phyloP scores from a whole-genome alignment of 805 yeast species.

The Soucietia sequanensis region DNA sequence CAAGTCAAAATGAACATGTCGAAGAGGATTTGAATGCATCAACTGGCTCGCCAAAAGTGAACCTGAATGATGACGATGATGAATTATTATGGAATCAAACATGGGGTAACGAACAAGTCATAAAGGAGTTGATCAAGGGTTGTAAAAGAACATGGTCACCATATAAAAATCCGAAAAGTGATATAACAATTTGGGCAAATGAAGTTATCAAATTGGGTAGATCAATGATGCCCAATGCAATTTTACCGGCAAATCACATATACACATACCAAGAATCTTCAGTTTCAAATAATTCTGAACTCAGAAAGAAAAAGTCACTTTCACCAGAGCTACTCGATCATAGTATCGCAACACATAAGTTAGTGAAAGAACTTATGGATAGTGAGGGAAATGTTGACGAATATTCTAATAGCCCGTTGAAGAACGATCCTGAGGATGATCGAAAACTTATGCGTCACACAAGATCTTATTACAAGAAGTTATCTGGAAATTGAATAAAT shows the following conservation, averaged over 20 bases:
- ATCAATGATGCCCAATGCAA: constrained; percentile 56
- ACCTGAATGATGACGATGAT: constrained; percentile 15
- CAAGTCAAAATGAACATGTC: constrained; percentile 1
- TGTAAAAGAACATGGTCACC: constrained; percentile 68
- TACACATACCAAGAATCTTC: constrained; percentile 22
- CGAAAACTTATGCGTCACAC: constrained; percentile 34
- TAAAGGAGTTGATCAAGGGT: constrained; percentile 65
- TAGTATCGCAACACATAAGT: constrained; percentile 14
- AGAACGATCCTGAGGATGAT: constrained; percentile 28
- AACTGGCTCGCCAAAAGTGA: neutral
- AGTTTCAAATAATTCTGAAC: neutral
- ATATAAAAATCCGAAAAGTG: constrained; percentile 50
- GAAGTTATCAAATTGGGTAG: constrained; percentile 63
- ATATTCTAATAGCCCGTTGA: constrained; percentile 16
- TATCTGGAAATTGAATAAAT: no score
- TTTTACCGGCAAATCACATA: constrained; percentile 36
- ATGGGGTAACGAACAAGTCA: constrained; percentile 64
- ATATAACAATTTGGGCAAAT: constrained; percentile 59
- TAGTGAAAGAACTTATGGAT: constrained; percentile 31
- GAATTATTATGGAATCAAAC: constrained; percentile 52
- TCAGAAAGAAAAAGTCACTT: constrained; percentile 1
- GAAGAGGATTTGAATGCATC: neutral
- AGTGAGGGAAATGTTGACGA: constrained; percentile 7
- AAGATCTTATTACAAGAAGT: constrained; percentile 34
- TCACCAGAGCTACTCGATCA: constrained; percentile 1